Percentiles rank a stretch among this genome's conserved stretches.
These are phyloP conservation scores for Hyphopichia burtonii DNA, from an alignment of 1,139 yeast species.

Conservation along the genomic window DNA sequence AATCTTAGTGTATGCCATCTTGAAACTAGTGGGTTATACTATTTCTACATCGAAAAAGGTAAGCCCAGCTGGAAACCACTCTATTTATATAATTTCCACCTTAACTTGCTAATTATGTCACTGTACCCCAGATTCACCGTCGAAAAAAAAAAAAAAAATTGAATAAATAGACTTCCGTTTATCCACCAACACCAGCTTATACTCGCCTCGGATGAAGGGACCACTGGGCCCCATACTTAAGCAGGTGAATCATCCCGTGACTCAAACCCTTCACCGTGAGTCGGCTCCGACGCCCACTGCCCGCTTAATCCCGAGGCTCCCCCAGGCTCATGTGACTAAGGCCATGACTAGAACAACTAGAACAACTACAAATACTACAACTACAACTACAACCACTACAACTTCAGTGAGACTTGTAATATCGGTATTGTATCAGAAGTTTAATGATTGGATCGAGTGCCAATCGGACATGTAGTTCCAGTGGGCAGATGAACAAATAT, in stretches of 20 bases:
- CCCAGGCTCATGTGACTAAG: not conserved
- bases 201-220: slow-evolving; percentile 7
- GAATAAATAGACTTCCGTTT: not conserved
- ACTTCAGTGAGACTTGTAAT: too few relatives aligned
- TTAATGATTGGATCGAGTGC: too few relatives aligned
- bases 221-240: too few relatives aligned
- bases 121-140: not conserved
- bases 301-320: slow-evolving; percentile 4
- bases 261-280: not conserved
- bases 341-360: not conserved
- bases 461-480: too few relatives aligned
- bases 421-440: too few relatives aligned
- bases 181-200: not conserved
- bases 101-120: not conserved
- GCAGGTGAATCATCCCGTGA: not conserved
- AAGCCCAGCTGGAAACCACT: too few relatives aligned
- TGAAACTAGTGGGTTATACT: too few relatives aligned
- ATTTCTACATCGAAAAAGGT: too few relatives aligned
- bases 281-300: not conserved
- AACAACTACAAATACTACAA: too few relatives aligned
- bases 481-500: too few relatives aligned
- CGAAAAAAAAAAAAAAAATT: not conserved
- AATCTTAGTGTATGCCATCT: slow-evolving; percentile 53
- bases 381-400: too few relatives aligned
- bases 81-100: slow-evolving; percentile 2